Evolutionary conservation across 106 monocot genomes (phyloP), one percentile per base, ranked within the genome.

Genomic region (Phalaenopsis equestris): DNA sequence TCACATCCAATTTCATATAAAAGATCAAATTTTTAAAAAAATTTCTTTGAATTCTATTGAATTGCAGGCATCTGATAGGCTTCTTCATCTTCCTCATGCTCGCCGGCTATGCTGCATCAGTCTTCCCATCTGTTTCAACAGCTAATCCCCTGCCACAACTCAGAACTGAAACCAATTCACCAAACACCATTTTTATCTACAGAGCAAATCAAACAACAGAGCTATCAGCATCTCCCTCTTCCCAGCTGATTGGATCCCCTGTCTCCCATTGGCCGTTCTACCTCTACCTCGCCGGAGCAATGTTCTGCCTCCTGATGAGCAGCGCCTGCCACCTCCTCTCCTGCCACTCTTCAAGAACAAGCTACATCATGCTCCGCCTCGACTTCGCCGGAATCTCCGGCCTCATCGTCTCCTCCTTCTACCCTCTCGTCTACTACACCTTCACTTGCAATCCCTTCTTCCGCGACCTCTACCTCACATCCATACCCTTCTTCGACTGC

Each of bases 331-430:
- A 92, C 67, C 89, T 92, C 55, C 78, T 90, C 80, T 48, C 49
- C 19, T 83, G 83, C 83, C 83, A 79, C 78, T 83, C 78, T 2
- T 41, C 78, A 10, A 38, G 23, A 14, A 68, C 67, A 5, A n/a
- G 65, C 57, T 78, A 78, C 77, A 19, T 39, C 8, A 87, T 90
- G 87, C 87, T 92, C 61, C 87, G 87, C 14, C 89, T 92, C 37
- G 92, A 92, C 82, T 92, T 87, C 79, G 80, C 85, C 21, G 89
- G 92, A 23, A 90, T 92, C 74, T 82, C 89, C 6, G 52, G 73
- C 17, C 82, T 92, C 55, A 86, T 92, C 67, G 92, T 90, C 61
- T 86, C 92, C 16, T 92, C 92, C n/a, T 89, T 90, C 86, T 86
- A 87, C 75, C 92, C 92, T 0, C 15, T 84, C 5, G 86, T 86